Conservation (phyloP, 192 early-diverging fungal genomes). For the Mortierella claussenii region DNA sequence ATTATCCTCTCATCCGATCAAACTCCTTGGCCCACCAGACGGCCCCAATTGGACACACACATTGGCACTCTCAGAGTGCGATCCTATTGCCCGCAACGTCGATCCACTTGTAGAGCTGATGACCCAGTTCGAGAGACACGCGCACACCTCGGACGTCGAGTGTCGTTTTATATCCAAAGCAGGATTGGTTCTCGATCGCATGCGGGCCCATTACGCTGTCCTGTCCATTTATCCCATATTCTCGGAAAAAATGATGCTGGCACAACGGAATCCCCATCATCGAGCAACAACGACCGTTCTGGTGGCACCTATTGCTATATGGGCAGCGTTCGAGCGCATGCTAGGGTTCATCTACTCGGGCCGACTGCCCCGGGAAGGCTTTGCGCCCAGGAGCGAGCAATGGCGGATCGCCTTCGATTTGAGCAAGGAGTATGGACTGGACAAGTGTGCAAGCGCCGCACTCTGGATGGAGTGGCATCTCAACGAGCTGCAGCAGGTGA, state of each 20-base stretch:
- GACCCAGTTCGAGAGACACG: conserved; percentile 25
- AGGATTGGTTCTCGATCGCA: conserved; percentile 3
- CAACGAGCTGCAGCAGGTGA: not conserved
- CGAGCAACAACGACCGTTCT: conserved; percentile 2
- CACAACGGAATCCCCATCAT: conserved; percentile 19
- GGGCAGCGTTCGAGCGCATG: conserved; percentile 19
- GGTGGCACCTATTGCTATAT: not conserved
- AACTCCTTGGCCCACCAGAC: conserved; percentile 15
- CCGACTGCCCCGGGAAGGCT: conserved; percentile 3
- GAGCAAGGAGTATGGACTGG: conserved; percentile 20
- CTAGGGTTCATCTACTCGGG: conserved; percentile 42
- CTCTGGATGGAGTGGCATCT: conserved; percentile 39
- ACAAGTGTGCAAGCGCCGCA: not conserved
- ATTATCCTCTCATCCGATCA: conserved; percentile 24
- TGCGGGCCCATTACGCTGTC: conserved; percentile 34
- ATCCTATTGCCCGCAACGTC: conserved; percentile 27
- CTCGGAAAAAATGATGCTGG: conserved; percentile 17
- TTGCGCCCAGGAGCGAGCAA: conserved; percentile 4
- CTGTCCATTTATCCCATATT: conserved; percentile 43
- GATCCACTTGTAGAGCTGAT: conserved; percentile 49
- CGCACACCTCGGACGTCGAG: conserved; percentile 21
- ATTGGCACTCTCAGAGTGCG: conserved; percentile 18
- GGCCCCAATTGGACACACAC: conserved; percentile 16
- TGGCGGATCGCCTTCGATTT: conserved; percentile 18
- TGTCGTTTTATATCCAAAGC: conserved; percentile 17